Evolutionary conservation across 495 filamentous ascomycete genomes (phyloP), one percentile per base, ranked within the genome.

Genomic region (Penicillium silybi): DNA sequence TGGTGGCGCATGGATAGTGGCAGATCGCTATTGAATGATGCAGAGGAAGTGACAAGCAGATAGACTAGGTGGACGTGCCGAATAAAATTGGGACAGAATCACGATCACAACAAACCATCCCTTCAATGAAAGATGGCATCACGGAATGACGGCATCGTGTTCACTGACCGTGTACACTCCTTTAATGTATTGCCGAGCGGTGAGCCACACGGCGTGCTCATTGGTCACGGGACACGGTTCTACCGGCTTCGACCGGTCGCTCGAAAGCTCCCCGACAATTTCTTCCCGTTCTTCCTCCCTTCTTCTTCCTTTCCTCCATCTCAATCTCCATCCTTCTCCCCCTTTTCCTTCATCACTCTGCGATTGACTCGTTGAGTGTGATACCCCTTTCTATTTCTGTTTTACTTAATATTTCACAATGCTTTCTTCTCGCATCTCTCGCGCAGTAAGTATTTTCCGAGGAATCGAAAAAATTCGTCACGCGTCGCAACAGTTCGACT

Each of bases 361-460:
- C 68, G 68, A 69, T 72, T 73, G 66, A 72, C 58, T 70, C 74
- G 63, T 65, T 59, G 66, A 65, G 63, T 63, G 29, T 54, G 49
- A 60, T 54, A 53, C 54, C 56, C 61, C 62, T 66, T 59, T 57
- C 58, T 60, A 57, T 64, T 73, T 69, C 58, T 65, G 64, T 69
- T 62, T 69, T 69, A 65, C 59, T 65, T 63, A 62, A 66, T 66
- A 59, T 64, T 59, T 58, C 63, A 79, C 68, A 69, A 83, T 82
- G 79, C 65, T 83, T 58, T 70, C 79, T 58, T 79, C 75, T 58
- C 79, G 74, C 68, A 65, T 81, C 54, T 72, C 73, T 58, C 74
- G 76, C 77, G 85, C 81, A 73, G 90, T 96, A 85, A 78, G 85
- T 83, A 64, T 67, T 67, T 58, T 57, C 46, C 47, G 46, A 53